Evolutionary conservation across 2,329 filamentous ascomycete genomes (phyloP).

Genomic region (Aspergillus sp.): DNA sequence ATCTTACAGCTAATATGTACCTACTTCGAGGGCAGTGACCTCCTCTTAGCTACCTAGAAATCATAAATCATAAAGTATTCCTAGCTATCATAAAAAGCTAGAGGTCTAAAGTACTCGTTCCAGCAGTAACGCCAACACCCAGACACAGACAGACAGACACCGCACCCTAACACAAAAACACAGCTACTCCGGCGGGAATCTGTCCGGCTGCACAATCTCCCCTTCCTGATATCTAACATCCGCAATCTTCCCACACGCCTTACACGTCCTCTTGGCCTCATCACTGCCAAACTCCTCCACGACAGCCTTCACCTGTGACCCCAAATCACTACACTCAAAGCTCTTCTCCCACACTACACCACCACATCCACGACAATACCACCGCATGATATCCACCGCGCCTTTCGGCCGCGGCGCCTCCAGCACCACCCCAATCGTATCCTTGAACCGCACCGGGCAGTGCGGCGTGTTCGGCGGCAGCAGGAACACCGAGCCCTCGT

Average conservation of each 20-base stretch:
- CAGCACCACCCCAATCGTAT: conserved; percentile 89
- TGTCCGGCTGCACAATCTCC: conserved; percentile 36
- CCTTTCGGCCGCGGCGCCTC: conserved; percentile 70
- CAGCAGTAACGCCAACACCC: too few species aligned
- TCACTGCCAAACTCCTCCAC: conserved; percentile 72
- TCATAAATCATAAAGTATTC: too few species aligned
- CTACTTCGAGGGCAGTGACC: neutral
- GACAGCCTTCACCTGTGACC: conserved; percentile 87
- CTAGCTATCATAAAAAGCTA: too few species aligned
- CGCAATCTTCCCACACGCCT: conserved; percentile 66
- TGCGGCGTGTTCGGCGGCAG: conserved; percentile 92
- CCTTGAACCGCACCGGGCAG: conserved; percentile 84
- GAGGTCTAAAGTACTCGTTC: neutral
- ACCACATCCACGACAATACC: conserved; percentile 73
- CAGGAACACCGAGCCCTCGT: conserved; percentile 88
- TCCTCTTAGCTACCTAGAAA: too few species aligned
- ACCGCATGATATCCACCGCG: conserved; percentile 70
- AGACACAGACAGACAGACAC: too few species aligned
- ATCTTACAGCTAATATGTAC: conserved; percentile 2
- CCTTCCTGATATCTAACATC: conserved; percentile 41
- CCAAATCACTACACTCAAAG: conserved; percentile 84
- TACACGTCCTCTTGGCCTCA: conserved; percentile 64
- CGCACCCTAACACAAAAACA: neutral
- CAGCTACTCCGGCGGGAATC: conserved; percentile 24
- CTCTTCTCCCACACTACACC: conserved; percentile 72